Evolutionary conservation across 306 rosid species (phyloP), one percentile per base, ranked within the genome.

Genomic region (Carpinus fangiana): DNA sequence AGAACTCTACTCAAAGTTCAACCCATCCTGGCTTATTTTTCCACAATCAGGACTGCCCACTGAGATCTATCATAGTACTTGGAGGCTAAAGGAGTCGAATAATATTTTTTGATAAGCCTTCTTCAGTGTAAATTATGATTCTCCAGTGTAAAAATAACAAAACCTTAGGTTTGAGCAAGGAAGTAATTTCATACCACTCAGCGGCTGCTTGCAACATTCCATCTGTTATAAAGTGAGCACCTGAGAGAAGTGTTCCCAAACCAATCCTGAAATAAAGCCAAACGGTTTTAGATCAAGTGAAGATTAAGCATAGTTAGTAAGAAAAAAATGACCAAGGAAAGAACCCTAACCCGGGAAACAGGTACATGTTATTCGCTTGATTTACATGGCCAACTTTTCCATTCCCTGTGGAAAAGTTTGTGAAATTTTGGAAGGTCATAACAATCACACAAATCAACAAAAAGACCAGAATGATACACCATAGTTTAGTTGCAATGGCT

Each of bases 361-460:
- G 85, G 85, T 96, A 96, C 99, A 96, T 96, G 85, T 96, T 96
- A 84, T 96, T 96, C 77, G 99, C 99, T 93, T 96, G 99, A 90
- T 96, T 93, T 77, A 91, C 98, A 82, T 96, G 93, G 74, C 99
- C 99, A 20, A 87, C 79, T 70, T 86, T 96, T 47, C 97, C 99
- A 57, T 96, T 84, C 79, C 94, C 99, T 96, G 93, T 74, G 41
- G 76, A 82, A 45, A 77, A 73, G 46, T 73, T 65, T 51, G 71
- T 13, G 55, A 12, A 48, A 21, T n/a, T 18, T 34, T 80, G n/a
- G 54, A 55, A 57, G 62, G 67, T 78, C 73, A 80, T 31, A 55
- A 38, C 69, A 82, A 70, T 74, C 31, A 68, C 23, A 57, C 23
- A 57, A 12, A 74, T 78, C 20, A n/a, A n/a, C 78, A 66, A 69